Evolutionary conservation across 2,329 filamentous ascomycete genomes (phyloP).

Genomic region (Rosellinia necatrix): DNA sequence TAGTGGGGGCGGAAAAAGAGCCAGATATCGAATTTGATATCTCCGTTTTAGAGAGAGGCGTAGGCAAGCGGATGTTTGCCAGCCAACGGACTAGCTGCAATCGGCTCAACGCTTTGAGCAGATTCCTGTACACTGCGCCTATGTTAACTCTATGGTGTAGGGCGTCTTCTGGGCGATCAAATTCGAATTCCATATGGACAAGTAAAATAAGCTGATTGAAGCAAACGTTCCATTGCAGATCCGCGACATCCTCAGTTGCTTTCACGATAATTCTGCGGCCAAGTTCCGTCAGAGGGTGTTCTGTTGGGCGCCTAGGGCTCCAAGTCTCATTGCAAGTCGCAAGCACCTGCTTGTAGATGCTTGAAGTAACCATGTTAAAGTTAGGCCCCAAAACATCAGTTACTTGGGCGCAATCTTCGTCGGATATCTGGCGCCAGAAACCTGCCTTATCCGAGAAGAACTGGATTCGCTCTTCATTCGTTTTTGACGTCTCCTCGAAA

Average conservation of each 20-base stretch:
- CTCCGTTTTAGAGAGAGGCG: constrained; percentile 51
- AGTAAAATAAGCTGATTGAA: constrained; percentile 83
- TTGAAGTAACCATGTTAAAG: constrained; percentile 61
- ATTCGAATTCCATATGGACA: constrained; percentile 83
- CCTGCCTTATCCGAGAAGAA: constrained; percentile 78
- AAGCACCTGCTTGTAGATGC: constrained; percentile 59
- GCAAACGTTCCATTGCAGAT: constrained; percentile 73
- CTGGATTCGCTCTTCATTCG: constrained; percentile 75
- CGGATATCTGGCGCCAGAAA: constrained; percentile 77
- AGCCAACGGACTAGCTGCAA: constrained; percentile 77
- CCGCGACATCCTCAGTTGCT: constrained; percentile 77
- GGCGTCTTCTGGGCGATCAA: constrained; percentile 73
- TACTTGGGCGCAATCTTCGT: constrained; percentile 78
- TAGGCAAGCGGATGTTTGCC: constrained; percentile 59
- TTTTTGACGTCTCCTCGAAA: constrained; percentile 72
- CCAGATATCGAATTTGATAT: constrained; percentile 44
- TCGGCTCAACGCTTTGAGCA: constrained; percentile 73
- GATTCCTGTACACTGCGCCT: constrained; percentile 68
- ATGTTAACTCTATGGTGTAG: constrained; percentile 66
- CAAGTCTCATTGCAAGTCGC: constrained; percentile 50
- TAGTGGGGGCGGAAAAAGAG: constrained; percentile 41
- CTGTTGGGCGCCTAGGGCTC: constrained; percentile 41
- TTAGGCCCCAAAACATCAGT: constrained; percentile 69
- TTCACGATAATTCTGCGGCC: constrained; percentile 76
- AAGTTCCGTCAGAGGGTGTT: constrained; percentile 68